Percentiles rank a stretch among this genome's conserved stretches.
Evolutionary conservation across 2,329 filamentous ascomycete species (phyloP).

Genomic region (Hypoxylon sp.): DNA sequence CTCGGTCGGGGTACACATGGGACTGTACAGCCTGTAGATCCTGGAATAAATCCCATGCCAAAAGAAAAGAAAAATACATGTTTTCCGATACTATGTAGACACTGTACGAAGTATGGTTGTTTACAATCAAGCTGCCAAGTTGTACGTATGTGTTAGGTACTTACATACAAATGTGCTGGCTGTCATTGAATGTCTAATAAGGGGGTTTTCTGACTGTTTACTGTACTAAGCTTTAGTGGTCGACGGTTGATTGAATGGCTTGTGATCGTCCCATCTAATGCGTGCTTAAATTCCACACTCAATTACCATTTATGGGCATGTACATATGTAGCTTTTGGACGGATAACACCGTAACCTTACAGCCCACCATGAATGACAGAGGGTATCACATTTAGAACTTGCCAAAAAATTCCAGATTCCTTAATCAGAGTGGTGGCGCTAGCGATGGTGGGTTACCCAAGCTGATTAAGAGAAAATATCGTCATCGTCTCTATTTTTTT

Average conservation of each 20-base stretch:
- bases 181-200: too few relatives aligned
- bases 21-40: slow-evolving; percentile 18
- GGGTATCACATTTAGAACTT: slow-evolving; percentile 20
- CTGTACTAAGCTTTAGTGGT: background rate
- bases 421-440: slow-evolving; percentile 10
- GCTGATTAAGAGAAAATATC: slow-evolving; percentile 25
- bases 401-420: slow-evolving; percentile 6
- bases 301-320: background rate
- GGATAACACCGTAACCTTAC: slow-evolving; percentile 31
- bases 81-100: too few relatives aligned
- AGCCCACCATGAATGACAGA: slow-evolving; percentile 11
- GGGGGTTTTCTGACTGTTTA: background rate
- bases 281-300: slow-evolving; percentile 26
- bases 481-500: too few relatives aligned
- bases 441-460: slow-evolving; percentile 26
- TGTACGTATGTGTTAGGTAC: slow-evolving; percentile 5
- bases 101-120: too few relatives aligned
- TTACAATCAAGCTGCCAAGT: too few relatives aligned
- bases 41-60: background rate
- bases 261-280: slow-evolving; percentile 5
- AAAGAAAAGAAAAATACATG: too few relatives aligned
- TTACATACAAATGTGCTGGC: background rate
- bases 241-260: slow-evolving; percentile 18
- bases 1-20: slow-evolving; percentile 15
- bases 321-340: slow-evolving; percentile 6